These are phyloP conservation scores for Penicillium sp. DNA, from an alignment of 2,329 filamentous ascomycete species.

Conservation along the genomic window DNA sequence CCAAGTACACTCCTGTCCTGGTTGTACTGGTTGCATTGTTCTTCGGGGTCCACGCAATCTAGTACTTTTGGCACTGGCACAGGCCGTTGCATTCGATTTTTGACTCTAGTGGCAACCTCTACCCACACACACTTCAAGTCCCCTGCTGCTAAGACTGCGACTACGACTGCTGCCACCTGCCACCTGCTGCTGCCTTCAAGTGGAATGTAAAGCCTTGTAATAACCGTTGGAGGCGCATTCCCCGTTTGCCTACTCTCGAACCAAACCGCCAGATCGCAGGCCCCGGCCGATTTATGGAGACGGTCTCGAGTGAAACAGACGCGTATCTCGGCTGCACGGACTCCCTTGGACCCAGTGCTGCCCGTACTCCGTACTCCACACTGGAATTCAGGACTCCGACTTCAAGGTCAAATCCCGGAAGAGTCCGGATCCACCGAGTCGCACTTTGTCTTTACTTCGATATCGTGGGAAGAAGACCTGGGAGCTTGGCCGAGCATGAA, in stretches of 20 bases:
- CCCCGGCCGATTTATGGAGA: constrained; percentile 6
- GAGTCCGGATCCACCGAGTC: constrained; percentile 12
- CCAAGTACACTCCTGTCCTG: no score
- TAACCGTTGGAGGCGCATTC: not conserved
- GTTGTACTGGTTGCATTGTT: constrained; percentile 5
- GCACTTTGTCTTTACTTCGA: not conserved
- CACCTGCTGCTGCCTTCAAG: not conserved
- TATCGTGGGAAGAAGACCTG: not conserved
- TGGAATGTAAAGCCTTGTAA: not conserved
- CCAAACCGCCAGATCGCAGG: constrained; percentile 5
- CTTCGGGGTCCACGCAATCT: constrained; percentile 21
- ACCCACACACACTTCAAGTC: not conserved
- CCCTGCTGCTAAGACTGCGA: not conserved
- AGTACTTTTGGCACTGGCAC: constrained; percentile 15
- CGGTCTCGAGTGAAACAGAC: constrained; percentile 34
- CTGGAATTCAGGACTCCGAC: constrained; percentile 7
- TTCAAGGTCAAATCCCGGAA: constrained; percentile 19
- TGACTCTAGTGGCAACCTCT: constrained; percentile 16
- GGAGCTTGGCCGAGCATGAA: not conserved
- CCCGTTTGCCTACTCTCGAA: constrained; percentile 7
- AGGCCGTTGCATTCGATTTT: constrained; percentile 13
- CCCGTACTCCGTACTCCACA: constrained; percentile 9
- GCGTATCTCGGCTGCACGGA: constrained; percentile 43
- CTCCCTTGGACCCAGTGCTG: constrained; percentile 14
- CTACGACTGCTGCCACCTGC: not conserved